Evolutionary conservation across 352 stramenopile species (phyloP).

Genomic region (Plasmopara viticola): DNA sequence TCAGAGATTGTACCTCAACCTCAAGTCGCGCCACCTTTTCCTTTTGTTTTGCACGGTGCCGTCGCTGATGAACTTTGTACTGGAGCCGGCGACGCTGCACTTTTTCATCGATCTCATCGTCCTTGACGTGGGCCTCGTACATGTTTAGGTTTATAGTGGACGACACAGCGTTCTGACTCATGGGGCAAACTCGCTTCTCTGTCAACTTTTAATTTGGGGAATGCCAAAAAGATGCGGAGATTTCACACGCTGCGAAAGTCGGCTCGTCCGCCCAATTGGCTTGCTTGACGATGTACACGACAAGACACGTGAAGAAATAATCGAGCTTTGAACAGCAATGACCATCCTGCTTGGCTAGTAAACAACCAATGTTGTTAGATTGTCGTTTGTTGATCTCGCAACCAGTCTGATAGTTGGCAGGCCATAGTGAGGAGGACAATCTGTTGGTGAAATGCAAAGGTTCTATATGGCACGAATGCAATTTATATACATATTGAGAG

Average conservation of each 20-base stretch:
- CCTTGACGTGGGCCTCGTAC: conserved; percentile 4
- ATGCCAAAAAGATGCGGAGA: conserved; percentile 18
- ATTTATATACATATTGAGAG: no score
- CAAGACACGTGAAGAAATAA: conserved; percentile 14
- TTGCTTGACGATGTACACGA: no score
- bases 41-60: conserved; percentile 63
- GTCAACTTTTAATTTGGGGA: neutral
- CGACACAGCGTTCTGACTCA: conserved; percentile 18
- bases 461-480: no score
- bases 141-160: conserved; percentile 5
- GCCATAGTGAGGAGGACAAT: no score
- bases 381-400: no score
- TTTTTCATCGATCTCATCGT: conserved; percentile 40
- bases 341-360: no score
- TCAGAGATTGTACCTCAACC: conserved; percentile 35
- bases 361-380: no score
- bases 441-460: no score
- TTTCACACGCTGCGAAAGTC: conserved; percentile 14
- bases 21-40: conserved; percentile 35
- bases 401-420: no score
- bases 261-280: no score
- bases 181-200: neutral
- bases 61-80: conserved; percentile 68
- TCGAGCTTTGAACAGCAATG: neutral
- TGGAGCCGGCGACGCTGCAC: conserved; percentile 41